phyloP scores from a whole-genome alignment of 2,329 filamentous ascomycete species.

The Talaromyces sp. region DNA sequence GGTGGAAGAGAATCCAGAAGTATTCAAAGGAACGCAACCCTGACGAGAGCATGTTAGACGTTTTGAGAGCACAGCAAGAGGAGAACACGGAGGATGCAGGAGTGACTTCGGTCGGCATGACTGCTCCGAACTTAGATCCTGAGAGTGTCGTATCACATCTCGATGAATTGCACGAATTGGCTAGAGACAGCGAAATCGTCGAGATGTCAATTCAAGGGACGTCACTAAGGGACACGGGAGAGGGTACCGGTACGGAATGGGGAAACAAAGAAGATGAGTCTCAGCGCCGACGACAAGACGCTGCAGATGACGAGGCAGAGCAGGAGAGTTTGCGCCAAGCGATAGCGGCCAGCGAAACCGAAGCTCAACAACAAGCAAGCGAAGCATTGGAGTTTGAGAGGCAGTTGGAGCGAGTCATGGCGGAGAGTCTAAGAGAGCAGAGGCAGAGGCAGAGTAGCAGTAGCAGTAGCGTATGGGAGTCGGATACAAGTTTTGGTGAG shows the following conservation, averaged over 20 bases:
- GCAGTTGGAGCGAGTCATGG: background rate
- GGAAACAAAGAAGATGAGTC: background rate
- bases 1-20: conserved; percentile 2
- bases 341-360: background rate
- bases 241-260: background rate
- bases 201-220: background rate
- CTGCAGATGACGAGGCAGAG: background rate
- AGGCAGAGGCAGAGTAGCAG: background rate
- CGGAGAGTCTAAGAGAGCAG: background rate
- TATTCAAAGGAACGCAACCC: background rate
- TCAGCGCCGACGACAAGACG: background rate
- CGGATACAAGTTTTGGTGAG: background rate
- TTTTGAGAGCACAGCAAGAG: background rate
- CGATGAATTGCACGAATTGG: background rate
- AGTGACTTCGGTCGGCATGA: background rate
- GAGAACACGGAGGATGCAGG: background rate
- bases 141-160: background rate
- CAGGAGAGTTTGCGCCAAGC: background rate
- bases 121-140: background rate
- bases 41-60: background rate
- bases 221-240: background rate
- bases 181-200: background rate
- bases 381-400: background rate
- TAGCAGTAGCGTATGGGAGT: background rate
- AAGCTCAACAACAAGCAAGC: conserved; percentile 6